Base-by-base conservation (phyloP, 2,329 filamentous ascomycete species). In the Tolypocladium amazonense region DNA sequence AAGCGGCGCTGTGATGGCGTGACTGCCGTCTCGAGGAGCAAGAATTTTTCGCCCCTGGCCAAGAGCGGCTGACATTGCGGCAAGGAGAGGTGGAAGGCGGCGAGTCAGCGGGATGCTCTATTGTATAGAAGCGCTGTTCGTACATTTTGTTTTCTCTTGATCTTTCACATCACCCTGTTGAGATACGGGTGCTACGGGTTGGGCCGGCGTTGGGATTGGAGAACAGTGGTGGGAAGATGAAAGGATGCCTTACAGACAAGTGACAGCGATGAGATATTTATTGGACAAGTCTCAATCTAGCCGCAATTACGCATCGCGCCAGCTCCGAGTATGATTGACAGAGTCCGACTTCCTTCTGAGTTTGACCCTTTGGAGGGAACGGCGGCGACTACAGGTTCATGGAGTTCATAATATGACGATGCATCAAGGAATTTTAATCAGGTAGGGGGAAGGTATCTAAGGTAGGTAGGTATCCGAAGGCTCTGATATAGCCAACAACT, bases 1-100 rank as follows among this genome's bases (percentile, higher is more conserved):
- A 71, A 60, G 69, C 45, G 47, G 62, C 62, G 52, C 62, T 64
- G 59, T 62, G 59, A 63, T 54, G 30, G n/a, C 14, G 50, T 12
- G 30, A 14, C 20, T 23, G 30, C 6, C 7, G 30, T 37, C 30
- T 54, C 30, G 50, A n/a, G 2, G 50, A 37, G 30, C 50, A 23
- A 11, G 50, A 20, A 23, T 14, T 2, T 2, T 8, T 4, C 11
- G 18, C 30, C 30, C 30, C 50, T 12, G 50, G 20, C 12, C 15
- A 47, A 15, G 43, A 11, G 0, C 15, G 47, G 27, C 7, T 53
- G 47, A 18, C 27, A n/a, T 27, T 35, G 18, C 35, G 50, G n/a
- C 50, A 33, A 18, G 27, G 18, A n/a, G 15, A 27, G 25, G 23
- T 39, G 58, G 57, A 43, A 27, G 50, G 25, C 39, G 12, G 37